phyloP scores from a whole-genome alignment of 2,329 filamentous ascomycete genomes.

The Elsinoe fawcettii region DNA sequence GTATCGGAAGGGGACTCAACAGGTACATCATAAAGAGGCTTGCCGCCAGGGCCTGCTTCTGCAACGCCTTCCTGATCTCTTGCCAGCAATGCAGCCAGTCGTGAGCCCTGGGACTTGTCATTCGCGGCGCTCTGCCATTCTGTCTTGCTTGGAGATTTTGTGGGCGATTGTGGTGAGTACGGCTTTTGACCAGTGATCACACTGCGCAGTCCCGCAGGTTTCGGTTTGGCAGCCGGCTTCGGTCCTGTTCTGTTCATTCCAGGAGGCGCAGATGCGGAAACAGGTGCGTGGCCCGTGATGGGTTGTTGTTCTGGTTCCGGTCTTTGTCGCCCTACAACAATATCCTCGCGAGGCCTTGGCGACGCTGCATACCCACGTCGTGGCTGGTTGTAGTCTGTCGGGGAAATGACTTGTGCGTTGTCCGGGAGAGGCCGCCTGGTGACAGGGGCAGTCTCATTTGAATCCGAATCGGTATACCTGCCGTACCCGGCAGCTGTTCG shows the following conservation, averaged over 20 bases:
- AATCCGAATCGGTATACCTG: slow-evolving; percentile 59
- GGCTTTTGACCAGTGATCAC: neutral
- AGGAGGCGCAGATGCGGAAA: slow-evolving; percentile 29
- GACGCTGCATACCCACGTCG: neutral
- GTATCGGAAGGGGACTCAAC: neutral
- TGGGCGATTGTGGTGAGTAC: slow-evolving; percentile 6
- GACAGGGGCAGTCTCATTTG: neutral
- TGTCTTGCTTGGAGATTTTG: neutral
- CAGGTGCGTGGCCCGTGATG: slow-evolving; percentile 10
- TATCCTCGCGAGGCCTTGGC: neutral
- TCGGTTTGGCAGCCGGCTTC: slow-evolving; percentile 18
- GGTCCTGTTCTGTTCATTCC: slow-evolving; percentile 20
- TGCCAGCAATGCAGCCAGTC: slow-evolving; percentile 30
- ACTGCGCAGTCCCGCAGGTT: slow-evolving; percentile 2
- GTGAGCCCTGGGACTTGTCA: slow-evolving; percentile 9
- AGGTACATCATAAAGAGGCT: slow-evolving; percentile 13
- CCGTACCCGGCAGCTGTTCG: slow-evolving; percentile 87
- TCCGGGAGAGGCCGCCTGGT: neutral
- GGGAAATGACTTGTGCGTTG: slow-evolving; percentile 8
- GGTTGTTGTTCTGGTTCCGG: slow-evolving; percentile 8
- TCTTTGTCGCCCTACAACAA: neutral
- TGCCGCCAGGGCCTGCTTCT: slow-evolving; percentile 21
- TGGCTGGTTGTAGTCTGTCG: slow-evolving; percentile 1
- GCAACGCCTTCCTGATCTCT: slow-evolving; percentile 33
- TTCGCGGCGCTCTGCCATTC: slow-evolving; percentile 33